phyloP scores from a whole-genome alignment of 1,284 basidiomycete species.

The Ceratobasidium papillatum region DNA sequence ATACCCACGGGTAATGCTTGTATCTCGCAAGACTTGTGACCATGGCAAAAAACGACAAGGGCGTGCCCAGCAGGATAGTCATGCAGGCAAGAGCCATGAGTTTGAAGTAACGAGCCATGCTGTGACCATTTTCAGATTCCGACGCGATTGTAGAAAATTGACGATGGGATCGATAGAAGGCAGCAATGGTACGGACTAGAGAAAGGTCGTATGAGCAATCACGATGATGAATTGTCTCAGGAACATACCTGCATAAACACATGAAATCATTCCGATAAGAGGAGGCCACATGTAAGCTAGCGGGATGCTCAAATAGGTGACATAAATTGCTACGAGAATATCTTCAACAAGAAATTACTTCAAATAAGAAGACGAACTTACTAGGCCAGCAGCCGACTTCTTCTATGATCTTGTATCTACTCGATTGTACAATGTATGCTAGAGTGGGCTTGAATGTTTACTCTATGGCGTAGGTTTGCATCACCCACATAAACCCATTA shows the following conservation, averaged over 20 bases:
- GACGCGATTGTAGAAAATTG: slow-evolving; percentile 14
- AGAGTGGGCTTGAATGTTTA: slow-evolving; percentile 4
- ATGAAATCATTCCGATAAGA: not conserved
- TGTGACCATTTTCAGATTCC: not conserved
- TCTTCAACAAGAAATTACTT: not conserved
- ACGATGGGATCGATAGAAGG: slow-evolving; percentile 27
- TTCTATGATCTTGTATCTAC: slow-evolving; percentile 42
- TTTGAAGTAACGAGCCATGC: slow-evolving; percentile 23
- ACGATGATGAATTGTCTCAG: not conserved
- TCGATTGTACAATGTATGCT: slow-evolving; percentile 41
- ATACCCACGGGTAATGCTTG: slow-evolving; percentile 57
- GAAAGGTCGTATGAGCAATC: not conserved
- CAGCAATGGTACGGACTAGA: slow-evolving; percentile 34
- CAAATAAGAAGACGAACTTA: not conserved
- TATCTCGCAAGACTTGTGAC: not conserved
- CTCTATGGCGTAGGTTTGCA: not conserved
- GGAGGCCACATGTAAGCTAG: slow-evolving; percentile 7
- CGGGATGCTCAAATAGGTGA: not conserved
- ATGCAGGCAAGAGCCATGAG: slow-evolving; percentile 10
- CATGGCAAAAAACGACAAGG: not conserved
- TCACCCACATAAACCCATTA: no score
- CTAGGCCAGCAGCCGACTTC: slow-evolving; percentile 42
- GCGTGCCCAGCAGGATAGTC: not conserved
- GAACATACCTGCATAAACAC: slow-evolving; percentile 7
- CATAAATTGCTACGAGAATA: not conserved